Conservation (phyloP, 257 asterid genomes). For the Petunia secreta region DNA sequence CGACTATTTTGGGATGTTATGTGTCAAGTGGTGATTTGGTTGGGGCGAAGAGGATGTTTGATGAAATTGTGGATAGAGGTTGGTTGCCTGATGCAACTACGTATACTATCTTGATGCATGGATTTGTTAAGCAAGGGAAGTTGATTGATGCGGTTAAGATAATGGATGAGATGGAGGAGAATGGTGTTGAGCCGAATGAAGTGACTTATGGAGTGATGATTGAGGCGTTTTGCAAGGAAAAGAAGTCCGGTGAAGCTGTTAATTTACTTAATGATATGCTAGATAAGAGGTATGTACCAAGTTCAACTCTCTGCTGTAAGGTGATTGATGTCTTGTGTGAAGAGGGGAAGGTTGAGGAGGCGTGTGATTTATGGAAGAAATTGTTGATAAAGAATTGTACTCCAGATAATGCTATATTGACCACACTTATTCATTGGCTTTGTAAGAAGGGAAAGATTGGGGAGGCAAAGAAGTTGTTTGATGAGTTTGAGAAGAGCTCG, state of each 20-base stretch:
- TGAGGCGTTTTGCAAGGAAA: constrained; percentile 80
- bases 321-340: constrained; percentile 74
- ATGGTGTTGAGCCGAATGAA: constrained; percentile 80
- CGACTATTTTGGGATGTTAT: constrained; percentile 76
- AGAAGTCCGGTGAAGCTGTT: constrained; percentile 74
- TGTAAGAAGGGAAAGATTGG: constrained; percentile 75
- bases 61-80: constrained; percentile 71
- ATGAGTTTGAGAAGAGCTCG: constrained; percentile 76
- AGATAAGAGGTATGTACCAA: constrained; percentile 68
- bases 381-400: constrained; percentile 76
- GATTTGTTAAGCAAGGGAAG: constrained; percentile 68
- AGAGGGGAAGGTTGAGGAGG: constrained; percentile 76
- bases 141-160: constrained; percentile 75
- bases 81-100: constrained; percentile 91
- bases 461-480: constrained; percentile 81
- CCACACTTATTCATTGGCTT: constrained; percentile 82
- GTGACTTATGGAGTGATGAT: constrained; percentile 81
- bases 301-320: constrained; percentile 71
- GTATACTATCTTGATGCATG: constrained; percentile 88
- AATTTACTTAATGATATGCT: constrained; percentile 84
- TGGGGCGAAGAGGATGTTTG: constrained; percentile 67
- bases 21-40: constrained; percentile 65
- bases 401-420: constrained; percentile 69
- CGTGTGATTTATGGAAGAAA: constrained; percentile 67
- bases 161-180: constrained; percentile 95